Base-by-base conservation (phyloP, 2,329 filamentous ascomycete genomes). In the Aspergillus phoenicis region DNA sequence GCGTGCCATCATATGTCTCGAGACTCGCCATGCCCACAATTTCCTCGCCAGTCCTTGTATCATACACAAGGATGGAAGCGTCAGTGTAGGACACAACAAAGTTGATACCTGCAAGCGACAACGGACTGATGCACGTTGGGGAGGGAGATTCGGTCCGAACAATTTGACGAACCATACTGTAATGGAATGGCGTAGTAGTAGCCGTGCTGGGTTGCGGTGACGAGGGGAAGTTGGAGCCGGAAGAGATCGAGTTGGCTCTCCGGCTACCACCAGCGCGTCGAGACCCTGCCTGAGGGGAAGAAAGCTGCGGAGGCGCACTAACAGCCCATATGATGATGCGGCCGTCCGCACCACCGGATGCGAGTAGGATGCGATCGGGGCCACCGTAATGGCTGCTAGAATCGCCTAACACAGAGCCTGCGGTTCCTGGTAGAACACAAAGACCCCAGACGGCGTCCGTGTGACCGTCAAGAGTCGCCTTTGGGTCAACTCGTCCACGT, bases 371-470 rank as follows among this genome's bases (percentile, higher is more conserved):
- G 17, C 94, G 87, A 72, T 98, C 95, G 1, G 92, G 82, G 8
- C 88, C 90, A 30, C 93, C 94, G 70, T 91, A 91, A 47, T 87
- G 85, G 71, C 83, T 90, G 62, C 85, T 85, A 58, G 86, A 87
- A 53, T 83, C 78, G 15, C 93, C 93, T 71, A 97, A 96, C 2
- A 97, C 84, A 28, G 89, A 83, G 2, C 89, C 91, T 17, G 92
- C 84, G 0, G 91, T 94, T 3, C 91, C 88, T 3, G 95, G 95
- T 2, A 99, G 84, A 13, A 98, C 92, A 71, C 93, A 97, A 2
- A 99, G 85, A 2, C 93, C 89, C 95, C 95, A 99, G 4, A 99
- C 92, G 4, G 93, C 92, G 81, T 99, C 95, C 0, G 90, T 96
- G 72, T 98, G 95, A 0, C 93, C 94, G 67, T 97, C 92, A 4